These are phyloP conservation scores for Ammopiptanthus mongolicus DNA, from an alignment of 306 rosid species.

Conservation along the genomic window DNA sequence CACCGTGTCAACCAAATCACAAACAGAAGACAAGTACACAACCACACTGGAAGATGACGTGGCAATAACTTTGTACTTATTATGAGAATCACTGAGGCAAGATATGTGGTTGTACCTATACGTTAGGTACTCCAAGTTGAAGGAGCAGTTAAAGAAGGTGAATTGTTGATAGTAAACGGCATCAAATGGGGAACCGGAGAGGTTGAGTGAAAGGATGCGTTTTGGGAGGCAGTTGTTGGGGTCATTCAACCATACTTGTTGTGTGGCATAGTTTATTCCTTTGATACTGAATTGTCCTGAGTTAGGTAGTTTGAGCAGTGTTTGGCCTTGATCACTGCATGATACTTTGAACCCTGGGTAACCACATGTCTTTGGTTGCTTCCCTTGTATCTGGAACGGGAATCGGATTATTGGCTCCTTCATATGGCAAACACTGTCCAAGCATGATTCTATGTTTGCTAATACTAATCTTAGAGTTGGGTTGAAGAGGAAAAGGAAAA, in stretches of 20 bases:
- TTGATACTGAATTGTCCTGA: slow-evolving; percentile 41
- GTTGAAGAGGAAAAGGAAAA: slow-evolving; percentile 23
- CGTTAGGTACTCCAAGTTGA: slow-evolving; percentile 9
- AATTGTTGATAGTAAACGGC: slow-evolving; percentile 35
- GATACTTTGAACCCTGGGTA: slow-evolving; percentile 50
- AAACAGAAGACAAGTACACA: slow-evolving; percentile 29
- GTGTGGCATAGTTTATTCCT: slow-evolving; percentile 48
- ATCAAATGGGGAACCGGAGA: slow-evolving; percentile 47
- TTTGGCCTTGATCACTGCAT: slow-evolving; percentile 36
- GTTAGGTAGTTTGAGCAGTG: slow-evolving; percentile 46
- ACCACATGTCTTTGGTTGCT: slow-evolving; percentile 41
- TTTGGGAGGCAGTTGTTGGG: slow-evolving; percentile 62
- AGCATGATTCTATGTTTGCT: slow-evolving; percentile 39
- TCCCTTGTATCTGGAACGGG: slow-evolving; percentile 45
- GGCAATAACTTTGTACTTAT: slow-evolving; percentile 40
- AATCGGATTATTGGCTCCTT: slow-evolving; percentile 39
- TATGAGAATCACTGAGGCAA: slow-evolving; percentile 41
- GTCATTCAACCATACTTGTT: slow-evolving; percentile 63
- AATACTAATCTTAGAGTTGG: slow-evolving; percentile 2
- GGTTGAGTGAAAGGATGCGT: slow-evolving; percentile 45
- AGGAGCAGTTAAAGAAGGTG: slow-evolving; percentile 67
- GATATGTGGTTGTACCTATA: slow-evolving; percentile 40
- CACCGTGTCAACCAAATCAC: slow-evolving; percentile 23
- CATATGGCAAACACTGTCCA: slow-evolving; percentile 22
- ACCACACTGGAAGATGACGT: slow-evolving; percentile 28